phyloP scores from a whole-genome alignment of 2,329 filamentous ascomycete genomes.

The Microcyclospora pomicola region DNA sequence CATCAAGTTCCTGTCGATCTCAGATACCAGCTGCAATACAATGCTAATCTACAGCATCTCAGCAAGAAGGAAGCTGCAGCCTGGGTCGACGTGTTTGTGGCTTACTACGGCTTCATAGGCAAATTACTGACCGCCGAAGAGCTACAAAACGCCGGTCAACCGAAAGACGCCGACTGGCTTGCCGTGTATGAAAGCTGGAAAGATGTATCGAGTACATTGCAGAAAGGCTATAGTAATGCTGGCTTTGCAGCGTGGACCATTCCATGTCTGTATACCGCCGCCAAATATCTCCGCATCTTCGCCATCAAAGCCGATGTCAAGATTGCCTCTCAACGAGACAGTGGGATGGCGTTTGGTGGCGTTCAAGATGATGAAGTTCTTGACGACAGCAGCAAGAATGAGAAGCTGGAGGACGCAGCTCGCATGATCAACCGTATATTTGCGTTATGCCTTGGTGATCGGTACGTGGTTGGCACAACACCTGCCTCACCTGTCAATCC shows the following conservation, averaged over 20 bases:
- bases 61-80: slow-evolving; percentile 50
- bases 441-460: slow-evolving; percentile 75
- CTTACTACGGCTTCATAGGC: slow-evolving; percentile 71
- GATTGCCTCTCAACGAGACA: slow-evolving; percentile 33
- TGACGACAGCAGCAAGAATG: slow-evolving; percentile 59
- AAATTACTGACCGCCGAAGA: slow-evolving; percentile 57
- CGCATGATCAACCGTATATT: slow-evolving; percentile 87
- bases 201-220: slow-evolving; percentile 61
- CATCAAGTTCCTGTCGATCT: slow-evolving; percentile 55
- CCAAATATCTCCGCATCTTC: slow-evolving; percentile 74
- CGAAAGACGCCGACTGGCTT: slow-evolving; percentile 50
- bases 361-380: slow-evolving; percentile 82
- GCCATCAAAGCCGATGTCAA: slow-evolving; percentile 83
- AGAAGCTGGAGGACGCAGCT: slow-evolving; percentile 80
- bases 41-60: slow-evolving; percentile 25
- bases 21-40: slow-evolving; percentile 54
- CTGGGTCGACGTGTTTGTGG: slow-evolving; percentile 77
- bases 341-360: slow-evolving; percentile 20
- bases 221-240: slow-evolving; percentile 64
- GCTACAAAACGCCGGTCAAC: slow-evolving; percentile 30
- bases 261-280: slow-evolving; percentile 74
- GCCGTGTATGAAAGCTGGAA: slow-evolving; percentile 82
- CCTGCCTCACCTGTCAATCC: background rate
- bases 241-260: slow-evolving; percentile 83
- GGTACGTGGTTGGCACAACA: slow-evolving; percentile 39